Base-by-base conservation (phyloP, 192 early-diverging fungal species). In the Backusella morwellensis region DNA sequence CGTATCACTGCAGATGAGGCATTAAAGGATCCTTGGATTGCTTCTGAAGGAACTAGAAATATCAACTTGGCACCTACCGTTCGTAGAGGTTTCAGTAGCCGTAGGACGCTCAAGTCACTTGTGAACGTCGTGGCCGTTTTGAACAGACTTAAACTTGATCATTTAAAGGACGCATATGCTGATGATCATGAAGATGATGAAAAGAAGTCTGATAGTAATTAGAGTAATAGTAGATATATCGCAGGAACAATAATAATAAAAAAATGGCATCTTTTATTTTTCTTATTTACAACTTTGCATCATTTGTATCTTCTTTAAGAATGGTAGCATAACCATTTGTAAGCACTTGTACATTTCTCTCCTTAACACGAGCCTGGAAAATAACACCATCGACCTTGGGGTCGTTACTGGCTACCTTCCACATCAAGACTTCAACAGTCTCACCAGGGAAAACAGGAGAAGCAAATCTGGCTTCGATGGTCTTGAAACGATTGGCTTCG, bases 1-100 rank as follows among this genome's bases (percentile, higher is more conserved):
- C 95, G 97, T 63, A 81, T 95, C 76, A 95, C 95, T 2, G 93
- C 92, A 35, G 84, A 84, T 15, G 84, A 97, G 76, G 96, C 96
- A 3, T 82, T 97, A 38, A 41, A 82, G 12, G 94, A 98, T 82
- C 92, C 92, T 5, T 98, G 96, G 95, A 88, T 96, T 70, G 86
- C 86, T 17, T 87, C 82, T 66, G 84, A 63, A 63, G 88, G 59
- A 6, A 81, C 73, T 19, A 23, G 29, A 2, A 12, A 34, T 1
- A 36, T 54, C 41, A 54, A 74, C 15, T 42, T 75, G 38, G 74
- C 74, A 32, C 41, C 74, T 44, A 50, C n/a, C 35, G 44, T 75
- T 12, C 74, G 74, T 42, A 75, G 34, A 34, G 74, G 74, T 47
- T 67, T 75, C 6, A 75, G 34, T 40, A 42, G 42, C 4, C 59